A percentile compares a stretch with the other conserved stretches of the same genome.
These are phyloP conservation scores for Lumnitzera racemosa DNA, from an alignment of 345 rosid genomes.

Conservation along the genomic window DNA sequence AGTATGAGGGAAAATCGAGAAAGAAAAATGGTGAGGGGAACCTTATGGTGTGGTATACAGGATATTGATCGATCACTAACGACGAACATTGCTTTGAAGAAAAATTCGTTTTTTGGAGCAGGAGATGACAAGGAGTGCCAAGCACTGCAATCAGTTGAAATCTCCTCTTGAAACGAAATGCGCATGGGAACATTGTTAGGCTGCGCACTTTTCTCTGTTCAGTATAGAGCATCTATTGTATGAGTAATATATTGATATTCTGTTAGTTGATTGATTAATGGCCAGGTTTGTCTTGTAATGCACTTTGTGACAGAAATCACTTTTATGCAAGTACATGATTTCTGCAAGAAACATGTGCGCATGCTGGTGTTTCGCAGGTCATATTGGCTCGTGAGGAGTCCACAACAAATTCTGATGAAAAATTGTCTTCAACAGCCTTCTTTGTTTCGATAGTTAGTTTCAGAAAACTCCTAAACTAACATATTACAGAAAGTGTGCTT, in stretches of 20 bases:
- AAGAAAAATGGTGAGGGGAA: slow-evolving; percentile 99
- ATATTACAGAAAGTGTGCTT: too few species aligned
- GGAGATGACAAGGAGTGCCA: slow-evolving; percentile 98
- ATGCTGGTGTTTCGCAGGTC: too few species aligned
- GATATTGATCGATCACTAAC: slow-evolving; percentile 81
- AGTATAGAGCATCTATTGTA: background rate
- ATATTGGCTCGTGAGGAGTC: too few species aligned
- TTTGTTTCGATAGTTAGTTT: too few species aligned
- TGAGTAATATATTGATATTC: background rate
- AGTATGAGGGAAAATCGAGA: slow-evolving; percentile 99
- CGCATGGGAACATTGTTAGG: slow-evolving; percentile 96
- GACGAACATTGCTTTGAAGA: slow-evolving; percentile 90
- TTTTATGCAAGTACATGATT: too few species aligned
- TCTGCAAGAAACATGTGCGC: too few species aligned
- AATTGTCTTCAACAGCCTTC: too few species aligned
- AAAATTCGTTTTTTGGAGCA: slow-evolving; percentile 96
- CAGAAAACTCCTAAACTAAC: too few species aligned
- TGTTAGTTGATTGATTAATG: too few species aligned
- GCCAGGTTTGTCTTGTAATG: too few species aligned
- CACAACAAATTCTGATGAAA: too few species aligned
- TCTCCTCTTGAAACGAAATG: slow-evolving; percentile 97
- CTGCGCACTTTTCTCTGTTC: slow-evolving; percentile 10
- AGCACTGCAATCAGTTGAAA: slow-evolving; percentile 97
- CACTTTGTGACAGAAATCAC: too few species aligned
- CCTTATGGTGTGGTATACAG: slow-evolving; percentile 96